Evolutionary conservation across 2,329 filamentous ascomycete genomes (phyloP).

Genomic region (Venturia effusa): DNA sequence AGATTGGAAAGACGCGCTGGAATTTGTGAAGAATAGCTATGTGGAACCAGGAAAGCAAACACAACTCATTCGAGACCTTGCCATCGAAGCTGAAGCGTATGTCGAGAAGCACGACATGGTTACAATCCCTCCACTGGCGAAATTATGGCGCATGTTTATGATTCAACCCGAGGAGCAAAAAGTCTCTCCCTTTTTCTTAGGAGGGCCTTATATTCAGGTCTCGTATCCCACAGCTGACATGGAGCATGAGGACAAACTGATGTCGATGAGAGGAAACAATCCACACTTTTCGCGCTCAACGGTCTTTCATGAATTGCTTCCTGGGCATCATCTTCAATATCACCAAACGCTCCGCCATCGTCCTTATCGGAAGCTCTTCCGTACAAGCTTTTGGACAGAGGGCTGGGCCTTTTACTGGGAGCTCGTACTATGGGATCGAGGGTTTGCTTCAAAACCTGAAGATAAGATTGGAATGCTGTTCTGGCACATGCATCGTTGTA

Average conservation of each 20-base stretch:
- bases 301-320: slow-evolving; percentile 52
- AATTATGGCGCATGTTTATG: slow-evolving; percentile 47
- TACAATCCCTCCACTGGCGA: slow-evolving; percentile 42
- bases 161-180: slow-evolving; percentile 43
- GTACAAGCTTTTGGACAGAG: slow-evolving; percentile 49
- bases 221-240: slow-evolving; percentile 45
- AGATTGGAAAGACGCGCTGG: slow-evolving; percentile 43
- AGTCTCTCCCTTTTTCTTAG: slow-evolving; percentile 48
- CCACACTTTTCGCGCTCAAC: slow-evolving; percentile 46
- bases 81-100: slow-evolving; percentile 41
- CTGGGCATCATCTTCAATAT: slow-evolving; percentile 43
- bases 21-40: slow-evolving; percentile 44
- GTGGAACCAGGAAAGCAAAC: slow-evolving; percentile 45
- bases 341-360: slow-evolving; percentile 37
- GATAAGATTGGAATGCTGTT: slow-evolving; percentile 48
- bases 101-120: slow-evolving; percentile 44
- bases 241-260: slow-evolving; percentile 44
- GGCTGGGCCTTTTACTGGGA: slow-evolving; percentile 56
- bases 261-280: slow-evolving; percentile 51
- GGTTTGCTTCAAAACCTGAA: slow-evolving; percentile 39
- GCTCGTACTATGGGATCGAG: slow-evolving; percentile 44
- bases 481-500: slow-evolving; percentile 53
- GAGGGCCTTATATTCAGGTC: slow-evolving; percentile 27
- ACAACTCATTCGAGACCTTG: slow-evolving; percentile 40
- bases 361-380: slow-evolving; percentile 42